Evolutionary conservation across 768 basidiomycete species (phyloP).

Genomic region (Serendipita sp.): DNA sequence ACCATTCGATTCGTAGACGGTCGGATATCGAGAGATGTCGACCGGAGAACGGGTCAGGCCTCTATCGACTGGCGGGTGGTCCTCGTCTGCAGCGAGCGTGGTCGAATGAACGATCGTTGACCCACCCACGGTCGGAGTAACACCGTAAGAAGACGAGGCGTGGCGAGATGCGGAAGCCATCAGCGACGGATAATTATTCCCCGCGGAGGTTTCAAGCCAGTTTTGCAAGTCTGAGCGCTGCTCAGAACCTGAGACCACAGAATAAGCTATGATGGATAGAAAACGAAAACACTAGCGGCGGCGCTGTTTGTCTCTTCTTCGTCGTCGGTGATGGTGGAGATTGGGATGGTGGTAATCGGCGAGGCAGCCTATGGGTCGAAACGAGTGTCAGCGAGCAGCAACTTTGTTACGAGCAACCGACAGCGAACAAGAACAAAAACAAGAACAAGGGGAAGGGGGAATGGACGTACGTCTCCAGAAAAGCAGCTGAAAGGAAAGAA

Average conservation of each 20-base stretch:
- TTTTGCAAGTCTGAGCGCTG: not conserved
- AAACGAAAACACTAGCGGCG: not conserved
- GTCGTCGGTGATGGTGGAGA: no score
- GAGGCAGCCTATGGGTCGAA: no score
- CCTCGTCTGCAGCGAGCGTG: conserved; percentile 10
- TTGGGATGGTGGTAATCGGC: no score
- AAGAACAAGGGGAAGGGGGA: not conserved
- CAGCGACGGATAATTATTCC: no score
- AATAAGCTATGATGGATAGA: not conserved
- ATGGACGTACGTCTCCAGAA: not conserved
- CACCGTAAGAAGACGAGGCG: not conserved
- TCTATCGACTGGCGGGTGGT: conserved; percentile 11
- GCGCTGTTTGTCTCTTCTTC: not conserved
- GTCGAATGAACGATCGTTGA: not conserved
- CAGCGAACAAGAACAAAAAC: not conserved
- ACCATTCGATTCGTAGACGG: conserved; percentile 27
- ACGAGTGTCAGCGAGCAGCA: not conserved
- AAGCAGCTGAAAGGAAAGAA: not conserved
- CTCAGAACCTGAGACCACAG: not conserved
- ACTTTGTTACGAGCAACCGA: not conserved
- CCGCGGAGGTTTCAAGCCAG: no score
- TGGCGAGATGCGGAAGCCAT: not conserved
- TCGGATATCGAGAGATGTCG: not conserved
- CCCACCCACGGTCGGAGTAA: not conserved
- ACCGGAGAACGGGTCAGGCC: conserved; percentile 10